Conservation (phyloP, 2,329 filamentous ascomycete species). For the Chaetomiaceae sp. region DNA sequence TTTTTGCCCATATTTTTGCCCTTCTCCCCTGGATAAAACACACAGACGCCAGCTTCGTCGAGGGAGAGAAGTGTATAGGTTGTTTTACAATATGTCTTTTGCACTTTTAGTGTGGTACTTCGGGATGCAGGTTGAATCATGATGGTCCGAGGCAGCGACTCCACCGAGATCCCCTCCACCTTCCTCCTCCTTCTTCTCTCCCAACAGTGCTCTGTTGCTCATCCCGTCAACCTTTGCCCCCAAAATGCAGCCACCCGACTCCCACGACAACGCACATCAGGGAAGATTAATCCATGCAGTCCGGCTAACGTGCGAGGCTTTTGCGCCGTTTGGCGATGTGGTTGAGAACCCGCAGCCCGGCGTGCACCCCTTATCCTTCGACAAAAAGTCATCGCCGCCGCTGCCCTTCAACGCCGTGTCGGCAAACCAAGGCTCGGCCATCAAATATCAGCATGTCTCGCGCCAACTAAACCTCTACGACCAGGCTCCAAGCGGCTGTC, state of each 20-base stretch:
- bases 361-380: conserved; percentile 42
- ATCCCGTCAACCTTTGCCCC: neutral
- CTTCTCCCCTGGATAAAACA: no score
- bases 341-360: conserved; percentile 66
- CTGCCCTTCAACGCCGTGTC: conserved; percentile 49
- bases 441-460: conserved; percentile 82
- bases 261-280: conserved; percentile 36
- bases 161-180: no score
- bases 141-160: no score
- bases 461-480: conserved; percentile 65
- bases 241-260: neutral
- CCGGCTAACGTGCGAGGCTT: conserved; percentile 64
- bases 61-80: no score
- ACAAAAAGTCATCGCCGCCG: conserved; percentile 1
- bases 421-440: conserved; percentile 81
- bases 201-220: no score
- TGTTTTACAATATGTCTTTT: no score
- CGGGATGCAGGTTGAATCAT: no score
- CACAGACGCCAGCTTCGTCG: no score
- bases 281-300: conserved; percentile 52
- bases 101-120: no score
- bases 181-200: no score
- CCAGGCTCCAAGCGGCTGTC: conserved; percentile 55
- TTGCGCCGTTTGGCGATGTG: conserved; percentile 78
- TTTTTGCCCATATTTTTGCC: no score